A percentile compares a stretch with the other conserved stretches of the same genome.
Evolutionary conservation across 345 rosid species (phyloP).

Genomic region (Eutrema heterophyllum): DNA sequence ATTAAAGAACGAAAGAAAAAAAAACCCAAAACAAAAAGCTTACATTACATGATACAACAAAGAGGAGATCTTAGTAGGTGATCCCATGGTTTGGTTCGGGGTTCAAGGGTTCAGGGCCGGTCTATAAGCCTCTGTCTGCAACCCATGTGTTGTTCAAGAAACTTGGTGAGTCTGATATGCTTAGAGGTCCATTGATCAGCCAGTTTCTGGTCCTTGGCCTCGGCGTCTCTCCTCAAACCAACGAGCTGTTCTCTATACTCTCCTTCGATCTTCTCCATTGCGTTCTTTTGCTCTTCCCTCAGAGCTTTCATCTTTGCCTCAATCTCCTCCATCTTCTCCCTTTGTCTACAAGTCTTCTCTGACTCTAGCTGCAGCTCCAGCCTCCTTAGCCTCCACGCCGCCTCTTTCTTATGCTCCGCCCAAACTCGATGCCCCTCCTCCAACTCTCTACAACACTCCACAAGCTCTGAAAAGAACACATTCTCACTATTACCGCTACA

Average conservation of each 20-base stretch:
- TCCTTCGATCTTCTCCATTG: slow-evolving; percentile 72
- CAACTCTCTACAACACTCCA: slow-evolving; percentile 85
- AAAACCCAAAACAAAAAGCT: neutral
- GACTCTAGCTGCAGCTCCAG: slow-evolving; percentile 92
- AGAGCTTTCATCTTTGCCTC: slow-evolving; percentile 76
- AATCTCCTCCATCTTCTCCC: slow-evolving; percentile 87
- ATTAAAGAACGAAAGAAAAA: neutral
- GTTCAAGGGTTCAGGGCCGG: slow-evolving; percentile 9
- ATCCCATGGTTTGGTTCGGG: neutral
- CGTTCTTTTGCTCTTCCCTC: slow-evolving; percentile 76
- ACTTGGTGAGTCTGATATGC: slow-evolving; percentile 66
- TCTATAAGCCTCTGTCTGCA: slow-evolving; percentile 48
- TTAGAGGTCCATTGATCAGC: slow-evolving; percentile 83
- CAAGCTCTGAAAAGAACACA: slow-evolving; percentile 57
- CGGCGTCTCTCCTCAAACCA: slow-evolving; percentile 72
- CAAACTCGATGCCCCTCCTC: slow-evolving; percentile 88
- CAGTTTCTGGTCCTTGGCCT: slow-evolving; percentile 81
- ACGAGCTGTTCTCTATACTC: slow-evolving; percentile 74
- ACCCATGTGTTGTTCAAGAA: slow-evolving; percentile 66
- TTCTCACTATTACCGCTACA: slow-evolving; percentile 42
- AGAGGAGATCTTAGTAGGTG: neutral
- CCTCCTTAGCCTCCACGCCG: slow-evolving; percentile 89
- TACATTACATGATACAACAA: slow-evolving; percentile 15
- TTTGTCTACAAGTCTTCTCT: slow-evolving; percentile 66
- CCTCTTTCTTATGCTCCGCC: slow-evolving; percentile 88